A percentile compares a stretch with the other conserved stretches of the same genome.
phyloP scores from a whole-genome alignment of 2,329 filamentous ascomycete species.

The Aspergillus pseudonomiae region DNA sequence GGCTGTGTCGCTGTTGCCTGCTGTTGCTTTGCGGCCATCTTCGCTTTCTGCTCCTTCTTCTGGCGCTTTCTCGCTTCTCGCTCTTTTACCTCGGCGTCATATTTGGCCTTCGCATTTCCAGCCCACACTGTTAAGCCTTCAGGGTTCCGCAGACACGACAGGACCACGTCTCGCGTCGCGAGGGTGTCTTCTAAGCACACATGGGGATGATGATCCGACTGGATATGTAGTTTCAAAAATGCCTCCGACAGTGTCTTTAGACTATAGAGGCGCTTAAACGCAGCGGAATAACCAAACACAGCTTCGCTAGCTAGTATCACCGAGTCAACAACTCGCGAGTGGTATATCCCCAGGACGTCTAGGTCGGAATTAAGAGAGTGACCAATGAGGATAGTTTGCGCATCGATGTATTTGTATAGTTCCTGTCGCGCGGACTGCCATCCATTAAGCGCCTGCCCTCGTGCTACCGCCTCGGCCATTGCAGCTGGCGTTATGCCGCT shows the following conservation, averaged over 20 bases:
- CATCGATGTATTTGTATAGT: slow-evolving; percentile 48
- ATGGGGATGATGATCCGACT: slow-evolving; percentile 42
- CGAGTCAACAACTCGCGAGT: slow-evolving; percentile 51
- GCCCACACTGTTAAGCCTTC: slow-evolving; percentile 42
- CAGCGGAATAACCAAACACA: slow-evolving; percentile 18
- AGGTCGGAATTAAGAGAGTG: slow-evolving; percentile 53
- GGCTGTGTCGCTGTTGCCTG: background rate
- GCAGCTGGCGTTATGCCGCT: slow-evolving; percentile 43
- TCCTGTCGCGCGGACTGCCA: slow-evolving; percentile 48
- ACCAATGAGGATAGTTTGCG: slow-evolving; percentile 52
- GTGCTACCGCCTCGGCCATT: slow-evolving; percentile 35
- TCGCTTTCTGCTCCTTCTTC: background rate
- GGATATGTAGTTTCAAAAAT: slow-evolving; percentile 43
- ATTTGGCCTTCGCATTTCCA: background rate
- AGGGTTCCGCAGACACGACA: slow-evolving; percentile 50
- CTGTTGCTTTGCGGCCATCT: background rate
- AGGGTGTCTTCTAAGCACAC: slow-evolving; percentile 55
- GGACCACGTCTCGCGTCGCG: slow-evolving; percentile 52
- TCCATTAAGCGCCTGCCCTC: slow-evolving; percentile 39
- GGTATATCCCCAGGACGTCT: slow-evolving; percentile 46
- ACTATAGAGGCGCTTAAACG: slow-evolving; percentile 30
- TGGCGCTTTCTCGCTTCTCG: background rate
- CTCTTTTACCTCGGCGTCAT: background rate
- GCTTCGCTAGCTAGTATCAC: slow-evolving; percentile 44
- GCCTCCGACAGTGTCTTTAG: slow-evolving; percentile 41